These are phyloP conservation scores for Pseudogymnoascus sp. DNA, from an alignment of 2,329 filamentous ascomycete genomes.

Conservation along the genomic window DNA sequence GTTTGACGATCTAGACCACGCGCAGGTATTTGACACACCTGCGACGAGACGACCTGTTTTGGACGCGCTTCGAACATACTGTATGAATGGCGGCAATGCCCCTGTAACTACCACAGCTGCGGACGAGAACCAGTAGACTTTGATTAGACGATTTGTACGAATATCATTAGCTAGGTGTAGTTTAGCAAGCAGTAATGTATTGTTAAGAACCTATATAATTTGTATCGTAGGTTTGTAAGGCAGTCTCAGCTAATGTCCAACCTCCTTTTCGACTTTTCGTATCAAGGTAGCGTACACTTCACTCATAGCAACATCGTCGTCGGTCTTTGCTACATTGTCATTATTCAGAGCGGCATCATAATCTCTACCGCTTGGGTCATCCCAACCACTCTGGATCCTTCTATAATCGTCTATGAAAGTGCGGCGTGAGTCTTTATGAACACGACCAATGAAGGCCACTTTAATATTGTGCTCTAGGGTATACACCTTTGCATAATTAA, in stretches of 20 bases:
- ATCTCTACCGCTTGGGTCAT: not conserved
- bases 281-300: not conserved
- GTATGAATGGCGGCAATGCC: not conserved
- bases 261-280: too few relatives aligned
- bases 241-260: not conserved
- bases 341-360: not conserved
- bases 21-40: conserved; percentile 41
- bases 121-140: not conserved
- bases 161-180: not conserved
- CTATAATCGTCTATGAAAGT: not conserved
- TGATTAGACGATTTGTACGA: not conserved
- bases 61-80: conserved; percentile 24
- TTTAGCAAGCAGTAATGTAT: not conserved
- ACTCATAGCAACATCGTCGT: not conserved
- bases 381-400: not conserved
- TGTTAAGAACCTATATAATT: not conserved
- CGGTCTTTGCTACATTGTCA: not conserved
- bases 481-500: not conserved
- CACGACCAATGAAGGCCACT: not conserved
- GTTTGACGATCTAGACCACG: conserved; percentile 48
- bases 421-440: not conserved
- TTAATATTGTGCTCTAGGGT: not conserved
- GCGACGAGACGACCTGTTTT: conserved; percentile 28
- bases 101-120: not conserved
- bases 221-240: not conserved